Percentiles rank a stretch among this genome's conserved stretches.
These are phyloP conservation scores for Neostapfia colusana DNA, from an alignment of 176 grass and related monocot species.

Conservation along the genomic window DNA sequence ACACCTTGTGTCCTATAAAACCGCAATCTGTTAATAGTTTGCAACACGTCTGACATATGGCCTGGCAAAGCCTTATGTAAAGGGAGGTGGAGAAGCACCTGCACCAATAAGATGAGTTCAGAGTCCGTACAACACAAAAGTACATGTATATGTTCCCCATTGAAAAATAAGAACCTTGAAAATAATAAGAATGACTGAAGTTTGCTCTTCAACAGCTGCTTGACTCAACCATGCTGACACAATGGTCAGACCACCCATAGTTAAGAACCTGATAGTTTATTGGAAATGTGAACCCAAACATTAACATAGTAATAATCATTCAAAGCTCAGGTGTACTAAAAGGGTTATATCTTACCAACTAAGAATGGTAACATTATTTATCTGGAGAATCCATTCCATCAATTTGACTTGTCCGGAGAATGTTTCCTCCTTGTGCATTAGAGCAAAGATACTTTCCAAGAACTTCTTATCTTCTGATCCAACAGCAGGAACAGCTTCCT, in stretches of 20 bases:
- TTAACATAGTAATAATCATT: conserved; percentile 35
- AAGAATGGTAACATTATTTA: conserved; percentile 75
- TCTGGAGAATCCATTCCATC: conserved; percentile 85
- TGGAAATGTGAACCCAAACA: conserved; percentile 19
- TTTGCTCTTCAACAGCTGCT: conserved; percentile 90
- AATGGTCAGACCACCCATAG: conserved; percentile 81
- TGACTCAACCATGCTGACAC: conserved; percentile 77
- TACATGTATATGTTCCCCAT: conserved; percentile 27
- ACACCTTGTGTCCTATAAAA: conserved; percentile 97
- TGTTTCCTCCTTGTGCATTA: conserved; percentile 82
- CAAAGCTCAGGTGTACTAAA: conserved; percentile 29
- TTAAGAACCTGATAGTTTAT: conserved; percentile 69
- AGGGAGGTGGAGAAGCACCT: conserved; percentile 89
- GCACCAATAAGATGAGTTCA: conserved; percentile 31
- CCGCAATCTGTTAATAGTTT: conserved; percentile 82
- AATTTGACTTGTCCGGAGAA: conserved; percentile 90
- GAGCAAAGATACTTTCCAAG: conserved; percentile 73
- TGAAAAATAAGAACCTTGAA: conserved; percentile 75
- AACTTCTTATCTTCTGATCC: conserved; percentile 86
- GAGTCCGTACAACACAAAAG: conserved; percentile 14
- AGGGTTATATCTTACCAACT: conserved; percentile 59
- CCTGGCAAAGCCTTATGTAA: conserved; percentile 81
- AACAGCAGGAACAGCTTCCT: conserved; percentile 46
- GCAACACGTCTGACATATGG: conserved; percentile 76
- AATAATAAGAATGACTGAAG: conserved; percentile 78